A percentile compares a stretch with the other conserved stretches of the same genome.
These are phyloP conservation scores for Avena atlantica DNA, from an alignment of 176 grass and related monocot genomes.

Conservation along the genomic window DNA sequence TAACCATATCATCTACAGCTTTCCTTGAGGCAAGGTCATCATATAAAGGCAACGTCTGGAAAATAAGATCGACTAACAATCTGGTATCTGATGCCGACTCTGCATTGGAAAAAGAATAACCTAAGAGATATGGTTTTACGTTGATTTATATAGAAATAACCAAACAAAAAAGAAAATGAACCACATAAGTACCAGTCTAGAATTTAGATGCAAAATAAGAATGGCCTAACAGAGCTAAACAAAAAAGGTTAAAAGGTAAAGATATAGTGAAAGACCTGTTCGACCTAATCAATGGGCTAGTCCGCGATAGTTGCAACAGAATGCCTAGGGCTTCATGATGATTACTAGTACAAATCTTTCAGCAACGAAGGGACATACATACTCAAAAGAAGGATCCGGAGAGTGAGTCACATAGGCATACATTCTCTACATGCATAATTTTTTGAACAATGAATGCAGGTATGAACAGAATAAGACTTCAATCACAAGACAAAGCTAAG, in stretches of 20 bases:
- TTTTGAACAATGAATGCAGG: neutral
- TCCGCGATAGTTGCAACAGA: neutral
- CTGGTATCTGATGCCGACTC: slow-evolving; percentile 56
- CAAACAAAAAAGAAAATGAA: slow-evolving; percentile 7
- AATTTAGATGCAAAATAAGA: neutral
- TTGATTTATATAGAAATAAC: neutral
- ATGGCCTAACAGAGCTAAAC: neutral
- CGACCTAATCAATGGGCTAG: neutral
- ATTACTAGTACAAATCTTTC: slow-evolving; percentile 18
- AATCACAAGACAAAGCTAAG: neutral
- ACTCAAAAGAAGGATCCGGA: neutral
- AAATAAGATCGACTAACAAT: slow-evolving; percentile 78
- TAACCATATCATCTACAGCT: slow-evolving; percentile 82
- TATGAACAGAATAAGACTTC: slow-evolving; percentile 10
- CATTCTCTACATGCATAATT: neutral
- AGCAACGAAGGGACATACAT: neutral
- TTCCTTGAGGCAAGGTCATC: slow-evolving; percentile 88
- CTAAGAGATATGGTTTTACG: slow-evolving; percentile 39
- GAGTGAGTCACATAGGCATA: slow-evolving; percentile 3
- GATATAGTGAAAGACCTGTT: neutral
- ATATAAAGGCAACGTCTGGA: slow-evolving; percentile 85
- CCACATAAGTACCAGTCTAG: neutral
- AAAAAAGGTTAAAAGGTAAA: neutral
- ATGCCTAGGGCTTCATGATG: neutral
- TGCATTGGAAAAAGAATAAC: slow-evolving; percentile 48